Conservation (phyloP, 2,329 filamentous ascomycete species). For the Exophiala bonariae region DNA sequence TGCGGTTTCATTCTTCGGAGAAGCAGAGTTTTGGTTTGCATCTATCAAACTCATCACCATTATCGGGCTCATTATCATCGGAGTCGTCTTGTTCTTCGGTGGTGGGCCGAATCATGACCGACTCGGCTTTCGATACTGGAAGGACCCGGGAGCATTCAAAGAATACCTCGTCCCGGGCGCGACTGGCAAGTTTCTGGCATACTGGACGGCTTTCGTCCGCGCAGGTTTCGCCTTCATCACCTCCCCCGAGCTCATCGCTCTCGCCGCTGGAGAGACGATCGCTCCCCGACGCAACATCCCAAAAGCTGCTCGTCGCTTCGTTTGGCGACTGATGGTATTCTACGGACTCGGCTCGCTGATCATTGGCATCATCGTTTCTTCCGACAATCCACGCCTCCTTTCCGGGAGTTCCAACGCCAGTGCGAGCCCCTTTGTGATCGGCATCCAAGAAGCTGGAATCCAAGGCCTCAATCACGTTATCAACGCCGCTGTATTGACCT, state of each 20-base stretch:
- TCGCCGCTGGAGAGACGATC: constrained; percentile 58
- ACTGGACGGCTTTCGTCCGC: constrained; percentile 2
- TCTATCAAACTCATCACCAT: constrained; percentile 53
- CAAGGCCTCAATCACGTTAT: constrained; percentile 69
- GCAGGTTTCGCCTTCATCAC: constrained; percentile 52
- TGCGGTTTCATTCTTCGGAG: constrained; percentile 46
- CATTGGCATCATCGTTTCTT: constrained; percentile 45
- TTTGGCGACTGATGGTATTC: constrained; percentile 44
- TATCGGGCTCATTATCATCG: constrained; percentile 49
- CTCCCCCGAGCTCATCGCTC: constrained; percentile 55
- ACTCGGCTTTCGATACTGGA: constrained; percentile 48
- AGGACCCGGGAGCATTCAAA: constrained; percentile 61
- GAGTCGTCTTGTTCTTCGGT: constrained; percentile 49
- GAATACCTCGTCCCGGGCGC: constrained; percentile 56
- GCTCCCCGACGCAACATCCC: constrained; percentile 60
- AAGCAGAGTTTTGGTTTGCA: constrained; percentile 31
- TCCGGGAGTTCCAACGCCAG: constrained; percentile 53
- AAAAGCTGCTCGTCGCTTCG: constrained; percentile 49
- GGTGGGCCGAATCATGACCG: constrained; percentile 46
- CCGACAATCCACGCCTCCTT: constrained; percentile 50
- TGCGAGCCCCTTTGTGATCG: constrained; percentile 45
- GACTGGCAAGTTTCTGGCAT: constrained; percentile 39
- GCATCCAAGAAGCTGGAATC: constrained; percentile 59
- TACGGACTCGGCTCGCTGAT: constrained; percentile 37
- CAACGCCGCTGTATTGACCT: constrained; percentile 74